A percentile compares a stretch with the other conserved stretches of the same genome.
Conservation (phyloP, 768 basidiomycete species). For the Naganishia antarctica region DNA sequence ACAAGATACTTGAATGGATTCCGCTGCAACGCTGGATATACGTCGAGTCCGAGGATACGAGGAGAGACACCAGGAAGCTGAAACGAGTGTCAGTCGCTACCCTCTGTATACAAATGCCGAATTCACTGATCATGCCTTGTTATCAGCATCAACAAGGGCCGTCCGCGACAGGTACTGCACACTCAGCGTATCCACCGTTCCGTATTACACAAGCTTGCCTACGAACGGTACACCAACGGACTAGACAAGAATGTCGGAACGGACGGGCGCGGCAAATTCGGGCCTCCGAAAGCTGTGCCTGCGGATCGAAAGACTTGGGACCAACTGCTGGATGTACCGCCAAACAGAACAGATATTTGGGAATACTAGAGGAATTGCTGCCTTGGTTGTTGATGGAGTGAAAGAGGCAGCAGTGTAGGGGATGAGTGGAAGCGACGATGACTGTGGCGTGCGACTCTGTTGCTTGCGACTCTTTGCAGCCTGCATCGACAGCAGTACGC, state of each 20-base stretch:
- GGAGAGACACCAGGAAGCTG: slow-evolving; percentile 7
- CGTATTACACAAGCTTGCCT: slow-evolving; percentile 15
- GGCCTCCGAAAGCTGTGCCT: slow-evolving; percentile 5
- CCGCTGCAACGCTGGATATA: slow-evolving; percentile 33
- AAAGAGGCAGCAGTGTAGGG: too few species aligned
- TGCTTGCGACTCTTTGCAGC: too few species aligned
- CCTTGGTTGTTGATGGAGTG: not conserved
- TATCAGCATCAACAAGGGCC: slow-evolving; percentile 15
- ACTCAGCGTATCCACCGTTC: slow-evolving; percentile 21
- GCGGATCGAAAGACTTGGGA: slow-evolving; percentile 20
- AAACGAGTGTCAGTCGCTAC: not conserved
- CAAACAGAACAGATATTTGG: not conserved
- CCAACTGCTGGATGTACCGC: not conserved
- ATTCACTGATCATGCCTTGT: not conserved
- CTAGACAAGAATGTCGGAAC: not conserved
- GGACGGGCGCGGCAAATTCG: not conserved
- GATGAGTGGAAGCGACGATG: too few species aligned
- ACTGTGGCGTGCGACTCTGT: too few species aligned
- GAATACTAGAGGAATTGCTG: not conserved
- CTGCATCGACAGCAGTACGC: too few species aligned
- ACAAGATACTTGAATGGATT: slow-evolving; percentile 29
- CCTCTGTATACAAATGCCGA: not conserved
- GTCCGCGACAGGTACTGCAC: slow-evolving; percentile 13
- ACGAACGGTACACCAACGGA: not conserved
- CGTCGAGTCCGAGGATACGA: slow-evolving; percentile 12